Base-by-base conservation (phyloP, 352 stramenopile species). In the Saprolegnia parasitica region DNA sequence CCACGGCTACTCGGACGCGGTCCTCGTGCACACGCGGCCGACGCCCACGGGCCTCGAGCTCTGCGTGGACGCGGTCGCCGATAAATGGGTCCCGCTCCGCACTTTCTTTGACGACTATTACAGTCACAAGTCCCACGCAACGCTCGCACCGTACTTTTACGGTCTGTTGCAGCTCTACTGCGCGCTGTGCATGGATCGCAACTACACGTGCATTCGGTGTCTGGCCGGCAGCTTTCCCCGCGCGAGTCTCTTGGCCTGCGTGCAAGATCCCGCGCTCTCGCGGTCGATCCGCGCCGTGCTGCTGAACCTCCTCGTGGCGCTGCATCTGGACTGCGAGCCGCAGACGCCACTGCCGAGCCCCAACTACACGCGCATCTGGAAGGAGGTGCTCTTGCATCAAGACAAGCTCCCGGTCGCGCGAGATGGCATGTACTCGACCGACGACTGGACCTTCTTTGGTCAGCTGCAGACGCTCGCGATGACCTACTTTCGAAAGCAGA, bases 191-290 rank as follows among this genome's bases (percentile, higher is more conserved):
- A 71, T 86, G 35, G 83, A 91, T 73, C 80, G 83, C 47, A 91
- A 91, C 74, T 91, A 91, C 56, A 75, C 87, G 24, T 89, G 81
- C 57, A 91, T 91, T 45, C 80, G 89, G 54, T 87, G 86, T 63
- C 75, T 91, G 23, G 80, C 89, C 39, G 71, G 74, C 15, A 78
- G 75, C 4, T 91, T 91, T 71, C 81, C 83, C 10, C 78, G 83
- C 16, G 74, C 85, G 23, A 80, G 79, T 42, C 70, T 91, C 5
- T 55, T 91, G 16, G 65, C 71, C 0, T 79, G 73, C 16, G 81
- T 85, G 13, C 78, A 84, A 75, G 81, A 91, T 62, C 40, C 55
- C 0, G 49, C 45, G 15, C 61, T 91, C 32, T 75, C 83, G 24
- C 72, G 79, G 15, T 89, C 83, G 15, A 67, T 91, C n/a, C 79